A percentile compares a stretch with the other conserved stretches of the same genome.
Conservation (phyloP, 257 asterid genomes). For the Scutellaria galericulata region DNA sequence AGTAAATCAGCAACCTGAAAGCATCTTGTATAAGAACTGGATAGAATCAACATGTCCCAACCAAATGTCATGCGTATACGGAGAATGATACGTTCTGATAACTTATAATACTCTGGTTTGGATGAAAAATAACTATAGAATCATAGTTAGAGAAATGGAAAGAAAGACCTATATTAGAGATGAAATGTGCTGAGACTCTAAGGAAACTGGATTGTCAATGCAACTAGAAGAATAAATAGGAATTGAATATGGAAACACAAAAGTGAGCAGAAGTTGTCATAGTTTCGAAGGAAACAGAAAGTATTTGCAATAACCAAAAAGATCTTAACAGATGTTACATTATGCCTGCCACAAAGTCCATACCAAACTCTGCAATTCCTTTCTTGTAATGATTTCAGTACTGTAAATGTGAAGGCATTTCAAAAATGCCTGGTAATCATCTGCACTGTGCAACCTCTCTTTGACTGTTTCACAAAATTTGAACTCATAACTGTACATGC, state of each 20-base stretch:
- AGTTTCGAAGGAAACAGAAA: slow-evolving; percentile 30
- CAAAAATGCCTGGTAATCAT: slow-evolving; percentile 89
- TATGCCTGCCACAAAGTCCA: slow-evolving; percentile 27
- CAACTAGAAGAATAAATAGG: slow-evolving; percentile 13
- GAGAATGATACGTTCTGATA: background rate
- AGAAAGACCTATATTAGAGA: slow-evolving; percentile 15
- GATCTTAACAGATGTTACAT: slow-evolving; percentile 7
- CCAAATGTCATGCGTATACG: slow-evolving; percentile 7
- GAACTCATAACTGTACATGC: slow-evolving; percentile 68
- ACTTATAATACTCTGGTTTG: background rate
- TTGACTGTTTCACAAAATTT: slow-evolving; percentile 85
- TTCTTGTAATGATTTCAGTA: slow-evolving; percentile 85
- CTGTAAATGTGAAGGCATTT: slow-evolving; percentile 91
- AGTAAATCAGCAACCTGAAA: slow-evolving; percentile 79
- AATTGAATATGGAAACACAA: slow-evolving; percentile 25
- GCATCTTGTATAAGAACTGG: slow-evolving; percentile 36
- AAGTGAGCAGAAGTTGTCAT: background rate
- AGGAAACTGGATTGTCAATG: slow-evolving; percentile 10
- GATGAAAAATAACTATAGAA: background rate
- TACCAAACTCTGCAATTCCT: slow-evolving; percentile 86
- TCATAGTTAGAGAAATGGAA: background rate
- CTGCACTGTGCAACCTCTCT: slow-evolving; percentile 68
- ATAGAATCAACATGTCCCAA: slow-evolving; percentile 7
- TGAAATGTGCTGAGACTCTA: slow-evolving; percentile 8
- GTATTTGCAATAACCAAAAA: slow-evolving; percentile 7